Base-by-base conservation (phyloP, 768 basidiomycete species). In the Collybia mongolica region DNA sequence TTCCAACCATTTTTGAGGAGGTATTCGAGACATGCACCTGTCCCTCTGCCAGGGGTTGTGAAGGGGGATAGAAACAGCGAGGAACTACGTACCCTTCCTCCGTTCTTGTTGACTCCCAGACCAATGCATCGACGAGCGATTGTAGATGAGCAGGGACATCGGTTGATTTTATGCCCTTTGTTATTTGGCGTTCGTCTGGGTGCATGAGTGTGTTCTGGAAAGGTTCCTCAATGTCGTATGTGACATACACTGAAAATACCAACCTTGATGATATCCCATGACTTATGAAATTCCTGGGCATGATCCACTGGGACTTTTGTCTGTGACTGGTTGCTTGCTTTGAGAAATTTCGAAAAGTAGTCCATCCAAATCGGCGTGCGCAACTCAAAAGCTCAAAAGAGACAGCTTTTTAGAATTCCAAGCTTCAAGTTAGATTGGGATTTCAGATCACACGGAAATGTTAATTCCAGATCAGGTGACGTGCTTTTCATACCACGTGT, bases 11-110 rank as follows among this genome's bases (percentile, higher is more conserved):
- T 87, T 74, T 93, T 93, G 26, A 98, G 70, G 20, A 96, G 78
- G 65, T 93, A 95, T 67, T 98, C 95, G 44, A 97, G 70, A 62
- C 94, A 97, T 24, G 79, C 84, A 35, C 95, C 95, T 7, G 93
- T 94, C 11, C 80, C 84, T 52, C 94, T 95, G 56, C 56, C 51
- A 45, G 58, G 48, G 19, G 39, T 51, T 54, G 35, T 57, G 51
- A 29, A 18, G 6, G 39, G 24, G 46, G 40, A 44, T 43, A 46
- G 22, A 35, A 43, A 52, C 39, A 42, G 19, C 28, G 36, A 23
- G 47, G 39, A 35, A 53, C 36, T 41, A 78, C 88, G 58, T 68
- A 96, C 93, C 90, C 91, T 70, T 89, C 90, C 61, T 93, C 90
- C n/a, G 79, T 81, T 53, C 86, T 79, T 9, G 85, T 84, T 14